Percentiles rank a stretch among this genome's conserved stretches.
Conservation (phyloP, 257 asterid genomes). For the Echites panduratus region DNA sequence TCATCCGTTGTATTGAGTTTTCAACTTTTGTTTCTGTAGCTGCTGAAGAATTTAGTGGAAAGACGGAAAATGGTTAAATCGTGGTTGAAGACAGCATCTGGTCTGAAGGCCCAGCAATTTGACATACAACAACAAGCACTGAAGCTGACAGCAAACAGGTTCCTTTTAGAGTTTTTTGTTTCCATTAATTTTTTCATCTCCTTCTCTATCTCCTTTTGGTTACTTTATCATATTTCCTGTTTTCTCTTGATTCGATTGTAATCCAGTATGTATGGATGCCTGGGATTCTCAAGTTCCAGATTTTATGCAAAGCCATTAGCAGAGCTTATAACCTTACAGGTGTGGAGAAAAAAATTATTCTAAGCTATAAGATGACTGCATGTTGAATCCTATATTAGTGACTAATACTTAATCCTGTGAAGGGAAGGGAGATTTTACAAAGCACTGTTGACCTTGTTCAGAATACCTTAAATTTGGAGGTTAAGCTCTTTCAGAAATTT, state of each 20-base stretch:
- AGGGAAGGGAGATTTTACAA: conserved; percentile 96
- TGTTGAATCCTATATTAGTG: conserved; percentile 14
- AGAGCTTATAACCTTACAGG: conserved; percentile 91
- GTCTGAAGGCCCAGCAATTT: conserved; percentile 81
- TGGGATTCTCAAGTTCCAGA: conserved; percentile 94
- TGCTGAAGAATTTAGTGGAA: conserved; percentile 86
- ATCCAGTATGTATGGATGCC: conserved; percentile 93
- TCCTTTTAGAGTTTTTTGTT: conserved; percentile 16
- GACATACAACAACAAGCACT: conserved; percentile 98
- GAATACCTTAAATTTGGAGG: conserved; percentile 80
- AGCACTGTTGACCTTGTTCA: conserved; percentile 95
- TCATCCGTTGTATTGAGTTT: conserved; percentile 1
- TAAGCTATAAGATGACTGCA: background rate
- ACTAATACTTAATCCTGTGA: conserved; percentile 25
- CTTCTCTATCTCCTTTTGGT: conserved; percentile 6
- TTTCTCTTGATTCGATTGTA: conserved; percentile 21
- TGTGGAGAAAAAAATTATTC: conserved; percentile 25
- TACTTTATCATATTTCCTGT: conserved; percentile 6
- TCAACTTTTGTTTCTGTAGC: conserved; percentile 28
- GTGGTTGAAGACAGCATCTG: conserved; percentile 73
- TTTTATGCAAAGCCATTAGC: conserved; percentile 96
- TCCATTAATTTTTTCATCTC: background rate
- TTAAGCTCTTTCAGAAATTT: conserved; percentile 19
- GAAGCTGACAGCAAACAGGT: conserved; percentile 98
- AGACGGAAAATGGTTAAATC: conserved; percentile 75